Base-by-base conservation (phyloP, 345 rosid species). In the Zanthoxylum bungeanum region DNA sequence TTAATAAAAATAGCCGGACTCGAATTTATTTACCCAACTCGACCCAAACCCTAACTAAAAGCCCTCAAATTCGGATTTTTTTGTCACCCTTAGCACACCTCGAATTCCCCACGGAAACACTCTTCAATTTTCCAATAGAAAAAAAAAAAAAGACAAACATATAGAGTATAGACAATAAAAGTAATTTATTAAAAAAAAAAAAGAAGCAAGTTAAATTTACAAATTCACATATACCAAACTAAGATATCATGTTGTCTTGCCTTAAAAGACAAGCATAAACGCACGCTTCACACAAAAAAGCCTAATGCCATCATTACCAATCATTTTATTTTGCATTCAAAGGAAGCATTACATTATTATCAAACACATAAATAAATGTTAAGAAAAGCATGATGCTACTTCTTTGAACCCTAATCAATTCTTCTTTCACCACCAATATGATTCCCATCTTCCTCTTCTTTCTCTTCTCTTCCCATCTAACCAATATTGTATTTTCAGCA, bases 261-360 rank as follows among this genome's bases (percentile, higher is more conserved):
- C 89, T 85, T 85, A 74, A 47, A 85, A 81, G 89, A 75, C 36
- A 85, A 75, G 87, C 85, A 61, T 46, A 25, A 19, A 28, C 64
- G 27, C 19, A 27, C n/a, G 28, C 9, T 36, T 60, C 60, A 7
- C 6, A 9, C 33, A n/a, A n/a, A 25, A 10, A 17, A 28, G 49
- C 57, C 64, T 71, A 44, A 66, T 7, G 22, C 7, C 69, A 73
- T 71, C 50, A 78, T 73, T 60, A 53, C 53, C 25, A 17, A 21
- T 30, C 60, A 64, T 64, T 49, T 19, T 28, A 30, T 49, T 31
- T 72, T 31, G 40, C 30, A 28, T 24, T 0, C 34, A 67, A 30
- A 16, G 37, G 46, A 33, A 72, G n/a, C n/a, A n/a, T n/a, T n/a
- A 9, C 51, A 66, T 57, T 72, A 39, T 69, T 25, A 53, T 52